A percentile compares a stretch with the other conserved stretches of the same genome.
phyloP scores from a whole-genome alignment of 83 land plant species.

The Diphasiastrum complanatum region DNA sequence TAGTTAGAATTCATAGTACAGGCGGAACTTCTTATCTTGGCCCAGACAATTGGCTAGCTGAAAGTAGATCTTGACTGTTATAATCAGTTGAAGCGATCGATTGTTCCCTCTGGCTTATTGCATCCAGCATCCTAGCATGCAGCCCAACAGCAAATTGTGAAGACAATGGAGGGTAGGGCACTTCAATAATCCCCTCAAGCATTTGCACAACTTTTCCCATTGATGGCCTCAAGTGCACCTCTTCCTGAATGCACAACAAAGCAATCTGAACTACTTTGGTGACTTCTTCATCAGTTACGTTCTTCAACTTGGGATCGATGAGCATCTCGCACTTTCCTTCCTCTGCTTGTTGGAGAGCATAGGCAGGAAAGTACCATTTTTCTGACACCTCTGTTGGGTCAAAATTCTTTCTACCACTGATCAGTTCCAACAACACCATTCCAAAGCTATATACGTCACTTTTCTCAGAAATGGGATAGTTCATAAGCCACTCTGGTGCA shows the following conservation, averaged over 20 bases:
- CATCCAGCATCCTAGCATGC: no score
- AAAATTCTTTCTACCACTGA: conserved; percentile 10
- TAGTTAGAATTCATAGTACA: no score
- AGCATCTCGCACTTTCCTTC: background rate
- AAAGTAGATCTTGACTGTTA: no score
- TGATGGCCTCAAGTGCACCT: background rate
- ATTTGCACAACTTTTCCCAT: conserved; percentile 4
- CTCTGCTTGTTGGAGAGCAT: background rate
- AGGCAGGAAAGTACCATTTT: conserved; percentile 5
- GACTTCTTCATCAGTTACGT: background rate
- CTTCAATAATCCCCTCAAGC: background rate
- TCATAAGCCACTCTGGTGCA: conserved; percentile 15
- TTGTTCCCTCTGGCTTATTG: no score
- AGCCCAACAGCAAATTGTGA: no score
- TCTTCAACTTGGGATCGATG: background rate
- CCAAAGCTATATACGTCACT: conserved; percentile 16
- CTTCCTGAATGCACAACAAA: conserved; percentile 9
- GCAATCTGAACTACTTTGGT: background rate
- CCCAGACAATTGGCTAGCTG: no score
- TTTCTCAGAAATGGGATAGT: conserved; percentile 6
- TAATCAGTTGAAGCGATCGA: no score
- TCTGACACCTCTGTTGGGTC: background rate
- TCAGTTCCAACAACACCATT: conserved; percentile 8
- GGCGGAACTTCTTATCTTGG: no score
- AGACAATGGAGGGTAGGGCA: background rate